Percentiles rank a stretch among this genome's conserved stretches.
Conservation (phyloP, 1,284 basidiomycete species). For the Fereydounia khargensis region DNA sequence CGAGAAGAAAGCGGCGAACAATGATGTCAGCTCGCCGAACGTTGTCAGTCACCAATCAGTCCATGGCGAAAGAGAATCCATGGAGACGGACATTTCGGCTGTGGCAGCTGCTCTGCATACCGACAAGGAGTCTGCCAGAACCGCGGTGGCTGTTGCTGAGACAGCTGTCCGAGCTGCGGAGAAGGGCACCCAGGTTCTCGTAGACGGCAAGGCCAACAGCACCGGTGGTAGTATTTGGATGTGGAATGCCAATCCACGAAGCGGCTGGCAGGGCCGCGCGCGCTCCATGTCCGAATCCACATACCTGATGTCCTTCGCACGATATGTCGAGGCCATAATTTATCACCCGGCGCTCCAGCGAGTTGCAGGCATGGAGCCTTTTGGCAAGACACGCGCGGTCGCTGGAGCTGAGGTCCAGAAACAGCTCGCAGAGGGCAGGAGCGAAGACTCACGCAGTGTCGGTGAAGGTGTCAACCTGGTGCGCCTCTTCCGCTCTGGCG, state of each 20-base stretch:
- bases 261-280: constrained; percentile 29
- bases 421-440: constrained; percentile 22
- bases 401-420: constrained; percentile 12
- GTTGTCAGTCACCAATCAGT: too few relatives aligned
- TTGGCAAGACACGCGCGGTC: too few relatives aligned
- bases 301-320: constrained; percentile 44
- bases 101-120: constrained; percentile 33
- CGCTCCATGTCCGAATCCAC: constrained; percentile 39
- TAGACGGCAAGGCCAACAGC: constrained; percentile 17
- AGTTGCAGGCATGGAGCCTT: constrained; percentile 23
- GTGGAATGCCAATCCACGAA: constrained; percentile 36
- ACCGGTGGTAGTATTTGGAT: constrained; percentile 30
- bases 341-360: constrained; percentile 37
- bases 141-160: constrained; percentile 40
- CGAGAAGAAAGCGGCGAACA: background rate
- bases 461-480: constrained; percentile 25
- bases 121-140: constrained; percentile 30
- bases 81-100: constrained; percentile 30
- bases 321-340: constrained; percentile 43
- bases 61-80: too few relatives aligned
- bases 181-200: constrained; percentile 12
- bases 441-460: constrained; percentile 24
- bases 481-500: constrained; percentile 36
- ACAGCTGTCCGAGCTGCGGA: constrained; percentile 35
- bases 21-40: background rate